Conservation (phyloP, 768 basidiomycete species). For the Hericium rajendrae region DNA sequence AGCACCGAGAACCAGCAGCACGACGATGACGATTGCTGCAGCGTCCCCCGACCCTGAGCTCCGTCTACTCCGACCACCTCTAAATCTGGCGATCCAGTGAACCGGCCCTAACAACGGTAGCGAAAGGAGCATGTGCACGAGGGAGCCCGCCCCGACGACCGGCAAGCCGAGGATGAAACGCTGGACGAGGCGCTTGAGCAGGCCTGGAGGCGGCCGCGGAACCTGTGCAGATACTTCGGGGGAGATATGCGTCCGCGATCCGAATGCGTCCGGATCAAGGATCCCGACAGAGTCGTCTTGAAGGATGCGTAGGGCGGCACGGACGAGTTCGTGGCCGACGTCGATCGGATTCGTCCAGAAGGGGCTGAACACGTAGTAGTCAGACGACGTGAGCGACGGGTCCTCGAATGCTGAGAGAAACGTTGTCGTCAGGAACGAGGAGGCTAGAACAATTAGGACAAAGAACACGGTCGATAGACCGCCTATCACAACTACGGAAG, state of each 20-base stretch:
- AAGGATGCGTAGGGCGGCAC: slow-evolving; percentile 13
- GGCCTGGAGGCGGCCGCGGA: slow-evolving; percentile 26
- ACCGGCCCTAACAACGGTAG: slow-evolving; percentile 56
- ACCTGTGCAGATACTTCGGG: not conserved
- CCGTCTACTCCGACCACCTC: slow-evolving; percentile 46
- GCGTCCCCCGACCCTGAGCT: slow-evolving; percentile 43
- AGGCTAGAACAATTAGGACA: slow-evolving; percentile 11
- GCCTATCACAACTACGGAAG: slow-evolving; percentile 50
- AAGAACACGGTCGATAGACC: slow-evolving; percentile 9
- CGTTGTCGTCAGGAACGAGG: slow-evolving; percentile 13
- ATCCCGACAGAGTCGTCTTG: slow-evolving; percentile 13
- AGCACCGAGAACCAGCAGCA: slow-evolving; percentile 52
- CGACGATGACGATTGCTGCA: slow-evolving; percentile 54
- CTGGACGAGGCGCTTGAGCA: slow-evolving; percentile 48
- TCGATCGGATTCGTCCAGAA: slow-evolving; percentile 14
- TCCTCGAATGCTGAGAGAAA: slow-evolving; percentile 10
- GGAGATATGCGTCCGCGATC: slow-evolving; percentile 30
- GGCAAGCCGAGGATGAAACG: slow-evolving; percentile 75
- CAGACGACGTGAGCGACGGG: not conserved
- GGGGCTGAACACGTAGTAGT: slow-evolving; percentile 1
- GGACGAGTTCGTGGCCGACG: slow-evolving; percentile 12
- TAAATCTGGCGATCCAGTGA: slow-evolving; percentile 60
- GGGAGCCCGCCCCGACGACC: slow-evolving; percentile 64
- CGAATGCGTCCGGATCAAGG: slow-evolving; percentile 16
- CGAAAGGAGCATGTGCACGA: slow-evolving; percentile 63